phyloP scores from a whole-genome alignment of 495 filamentous ascomycete species.

The Hyaloscypha bicolor region DNA sequence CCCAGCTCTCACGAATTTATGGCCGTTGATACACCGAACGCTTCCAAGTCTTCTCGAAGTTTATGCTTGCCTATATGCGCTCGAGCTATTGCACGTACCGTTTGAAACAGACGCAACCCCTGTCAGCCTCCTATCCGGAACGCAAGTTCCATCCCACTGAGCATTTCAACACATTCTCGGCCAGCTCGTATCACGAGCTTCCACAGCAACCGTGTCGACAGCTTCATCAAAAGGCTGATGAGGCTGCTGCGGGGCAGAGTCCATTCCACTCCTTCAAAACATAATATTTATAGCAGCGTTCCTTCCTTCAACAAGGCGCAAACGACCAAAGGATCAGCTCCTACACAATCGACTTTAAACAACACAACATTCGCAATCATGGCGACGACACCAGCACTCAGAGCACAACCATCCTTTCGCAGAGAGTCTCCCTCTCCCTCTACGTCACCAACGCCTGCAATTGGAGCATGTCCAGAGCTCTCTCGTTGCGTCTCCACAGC shows the following conservation, averaged over 20 bases:
- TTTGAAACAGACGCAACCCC: constrained; percentile 22
- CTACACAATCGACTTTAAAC: constrained; percentile 10
- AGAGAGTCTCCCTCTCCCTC: constrained; percentile 64
- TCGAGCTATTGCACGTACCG: constrained; percentile 6
- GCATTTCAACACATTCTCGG: constrained; percentile 12
- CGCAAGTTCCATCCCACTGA: background rate
- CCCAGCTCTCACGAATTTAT: constrained; percentile 1
- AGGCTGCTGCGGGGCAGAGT: constrained; percentile 27
- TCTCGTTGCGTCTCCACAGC: constrained; percentile 76
- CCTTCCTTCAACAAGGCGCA: background rate
- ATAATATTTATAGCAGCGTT: background rate
- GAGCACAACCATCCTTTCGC: constrained; percentile 30
- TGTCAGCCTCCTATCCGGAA: constrained; percentile 14
- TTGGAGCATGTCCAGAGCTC: constrained; percentile 63
- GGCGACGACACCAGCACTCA: constrained; percentile 22
- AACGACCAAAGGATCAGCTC: constrained; percentile 5
- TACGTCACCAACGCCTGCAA: constrained; percentile 64
- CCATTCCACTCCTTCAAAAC: constrained; percentile 7
- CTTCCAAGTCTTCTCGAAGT: constrained; percentile 22
- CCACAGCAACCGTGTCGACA: constrained; percentile 20
- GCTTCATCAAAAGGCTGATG: background rate
- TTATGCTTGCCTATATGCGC: constrained; percentile 27
- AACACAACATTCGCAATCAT: constrained; percentile 15
- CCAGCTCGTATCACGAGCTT: constrained; percentile 21
- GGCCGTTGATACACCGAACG: constrained; percentile 5